Evolutionary conservation across 306 rosid species (phyloP).

Genomic region (Gastrolobium villosum): DNA sequence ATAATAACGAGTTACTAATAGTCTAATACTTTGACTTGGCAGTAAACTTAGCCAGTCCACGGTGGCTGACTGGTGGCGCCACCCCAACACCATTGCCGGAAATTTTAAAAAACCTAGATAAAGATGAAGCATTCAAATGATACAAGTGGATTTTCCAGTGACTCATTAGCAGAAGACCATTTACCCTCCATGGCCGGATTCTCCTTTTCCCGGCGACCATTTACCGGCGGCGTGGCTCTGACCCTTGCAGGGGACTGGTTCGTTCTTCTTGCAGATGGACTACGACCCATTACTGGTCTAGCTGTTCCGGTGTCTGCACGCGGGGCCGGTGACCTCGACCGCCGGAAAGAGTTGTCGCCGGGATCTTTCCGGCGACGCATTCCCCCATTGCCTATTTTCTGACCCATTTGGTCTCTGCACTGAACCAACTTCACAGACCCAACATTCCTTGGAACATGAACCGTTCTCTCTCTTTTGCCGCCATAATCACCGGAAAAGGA

Average conservation of each 20-base stretch:
- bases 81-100: constrained; percentile 4
- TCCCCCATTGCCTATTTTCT: constrained; percentile 46
- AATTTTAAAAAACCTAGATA: constrained; percentile 34
- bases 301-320: constrained; percentile 29
- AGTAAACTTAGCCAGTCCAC: constrained; percentile 22
- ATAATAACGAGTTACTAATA: too few species aligned
- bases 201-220: constrained; percentile 47
- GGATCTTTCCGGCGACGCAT: constrained; percentile 51
- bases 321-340: constrained; percentile 66
- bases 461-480: constrained; percentile 52
- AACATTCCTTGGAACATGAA: constrained; percentile 52
- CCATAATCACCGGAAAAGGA: constrained; percentile 49
- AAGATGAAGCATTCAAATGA: constrained; percentile 93
- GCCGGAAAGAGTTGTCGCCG: constrained; percentile 57
- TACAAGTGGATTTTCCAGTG: constrained; percentile 82
- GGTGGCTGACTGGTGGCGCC: constrained; percentile 36
- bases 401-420: constrained; percentile 59
- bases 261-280: constrained; percentile 62
- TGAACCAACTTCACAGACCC: constrained; percentile 61
- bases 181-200: constrained; percentile 42
- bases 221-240: constrained; percentile 23
- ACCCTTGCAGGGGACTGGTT: constrained; percentile 54
- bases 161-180: constrained; percentile 52
- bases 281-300: constrained; percentile 63
- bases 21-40: constrained; percentile 8